Percentiles rank a stretch among this genome's conserved stretches.
Evolutionary conservation across 1,284 basidiomycete species (phyloP).

Genomic region (Erythrobasidium hasegawianum): DNA sequence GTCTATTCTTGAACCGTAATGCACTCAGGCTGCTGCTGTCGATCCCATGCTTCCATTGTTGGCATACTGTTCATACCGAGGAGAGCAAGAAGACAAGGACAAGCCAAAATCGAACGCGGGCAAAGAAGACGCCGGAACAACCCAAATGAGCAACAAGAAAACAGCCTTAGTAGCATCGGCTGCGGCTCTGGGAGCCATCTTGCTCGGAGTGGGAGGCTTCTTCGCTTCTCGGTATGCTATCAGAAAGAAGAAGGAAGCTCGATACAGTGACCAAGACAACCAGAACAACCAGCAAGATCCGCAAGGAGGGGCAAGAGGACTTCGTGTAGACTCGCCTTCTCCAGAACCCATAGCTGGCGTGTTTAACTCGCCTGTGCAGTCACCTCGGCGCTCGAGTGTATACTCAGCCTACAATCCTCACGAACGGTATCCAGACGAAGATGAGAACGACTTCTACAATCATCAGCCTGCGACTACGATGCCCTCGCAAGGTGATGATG

Average conservation of each 20-base stretch:
- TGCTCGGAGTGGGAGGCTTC: conserved; percentile 30
- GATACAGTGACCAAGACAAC: background rate
- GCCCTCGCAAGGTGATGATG: conserved; percentile 14
- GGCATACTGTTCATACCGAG: conserved; percentile 1
- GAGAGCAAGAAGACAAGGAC: background rate
- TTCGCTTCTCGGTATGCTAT: conserved; percentile 32
- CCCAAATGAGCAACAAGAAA: conserved; percentile 32
- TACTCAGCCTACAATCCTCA: background rate
- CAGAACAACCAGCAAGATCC: background rate
- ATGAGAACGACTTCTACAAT: conserved; percentile 7
- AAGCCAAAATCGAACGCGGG: background rate
- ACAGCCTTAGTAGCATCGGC: conserved; percentile 35
- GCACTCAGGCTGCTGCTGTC: conserved; percentile 3
- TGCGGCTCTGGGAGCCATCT: conserved; percentile 34
- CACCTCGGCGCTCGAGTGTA: background rate
- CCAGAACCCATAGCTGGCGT: background rate
- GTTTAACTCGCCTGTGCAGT: background rate
- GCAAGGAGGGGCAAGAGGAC: background rate
- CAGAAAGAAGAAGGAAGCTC: conserved; percentile 8
- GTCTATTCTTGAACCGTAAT: no score
- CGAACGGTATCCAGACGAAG: background rate
- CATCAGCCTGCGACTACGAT: conserved; percentile 5
- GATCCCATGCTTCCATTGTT: conserved; percentile 20
- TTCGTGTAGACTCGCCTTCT: background rate
- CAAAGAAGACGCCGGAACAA: background rate